Evolutionary conservation across 106 monocot species (phyloP).

Genomic region (Posidonia australis): DNA sequence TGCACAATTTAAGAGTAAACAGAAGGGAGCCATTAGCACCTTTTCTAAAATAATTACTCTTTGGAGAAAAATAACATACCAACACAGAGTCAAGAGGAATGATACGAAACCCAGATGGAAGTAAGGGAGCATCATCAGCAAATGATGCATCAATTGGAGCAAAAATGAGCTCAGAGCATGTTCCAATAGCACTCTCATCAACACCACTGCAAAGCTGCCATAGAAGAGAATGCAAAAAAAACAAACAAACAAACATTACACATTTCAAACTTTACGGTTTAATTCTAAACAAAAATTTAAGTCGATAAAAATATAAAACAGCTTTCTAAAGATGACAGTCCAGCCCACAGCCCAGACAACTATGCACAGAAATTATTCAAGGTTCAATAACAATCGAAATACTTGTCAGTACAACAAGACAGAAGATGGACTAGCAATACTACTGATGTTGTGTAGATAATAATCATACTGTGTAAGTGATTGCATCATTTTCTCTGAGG

Average conservation of each 20-base stretch:
- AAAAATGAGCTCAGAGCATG: constrained; percentile 56
- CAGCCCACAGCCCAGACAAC: not conserved
- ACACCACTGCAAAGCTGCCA: constrained; percentile 58
- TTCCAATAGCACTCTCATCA: constrained; percentile 42
- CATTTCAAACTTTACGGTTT: too few relatives aligned
- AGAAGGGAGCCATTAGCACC: too few relatives aligned
- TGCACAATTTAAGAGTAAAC: not conserved
- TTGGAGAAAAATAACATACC: constrained; percentile 16
- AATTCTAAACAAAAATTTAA: too few relatives aligned
- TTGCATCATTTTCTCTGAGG: too few relatives aligned
- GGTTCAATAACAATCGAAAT: too few relatives aligned
- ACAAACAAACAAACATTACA: too few relatives aligned
- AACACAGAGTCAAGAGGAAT: constrained; percentile 40
- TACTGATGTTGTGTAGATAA: too few relatives aligned
- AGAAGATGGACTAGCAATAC: too few relatives aligned
- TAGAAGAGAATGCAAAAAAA: not conserved
- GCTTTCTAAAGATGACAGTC: constrained; percentile 1
- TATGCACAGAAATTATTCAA: not conserved
- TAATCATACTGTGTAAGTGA: too few relatives aligned
- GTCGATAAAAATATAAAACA: too few relatives aligned
- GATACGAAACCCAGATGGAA: constrained; percentile 75
- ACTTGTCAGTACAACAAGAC: too few relatives aligned
- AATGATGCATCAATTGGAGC: constrained; percentile 75
- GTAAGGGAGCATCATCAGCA: constrained; percentile 47
- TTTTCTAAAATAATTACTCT: not conserved